phyloP scores from a whole-genome alignment of 352 stramenopile species.

The Aphanomyces euteiches region DNA sequence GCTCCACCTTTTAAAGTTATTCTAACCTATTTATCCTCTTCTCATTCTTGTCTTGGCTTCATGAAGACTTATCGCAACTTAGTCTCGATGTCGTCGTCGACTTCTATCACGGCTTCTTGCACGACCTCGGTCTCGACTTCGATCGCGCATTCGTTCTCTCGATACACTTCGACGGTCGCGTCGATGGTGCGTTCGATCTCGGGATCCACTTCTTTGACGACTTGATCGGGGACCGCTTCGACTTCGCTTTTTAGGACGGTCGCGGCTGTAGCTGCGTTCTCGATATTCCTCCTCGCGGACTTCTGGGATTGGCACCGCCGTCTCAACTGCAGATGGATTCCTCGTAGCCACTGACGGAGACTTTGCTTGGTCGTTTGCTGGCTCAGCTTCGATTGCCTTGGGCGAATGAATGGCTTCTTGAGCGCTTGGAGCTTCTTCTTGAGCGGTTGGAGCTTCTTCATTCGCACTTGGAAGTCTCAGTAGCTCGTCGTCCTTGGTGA shows the following conservation, averaged over 20 bases:
- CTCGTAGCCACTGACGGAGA: too few species aligned
- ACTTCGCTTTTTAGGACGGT: slow-evolving; percentile 15
- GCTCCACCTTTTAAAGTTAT: slow-evolving; percentile 5
- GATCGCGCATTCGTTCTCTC: neutral
- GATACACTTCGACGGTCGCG: slow-evolving; percentile 17
- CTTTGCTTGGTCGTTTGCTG: too few species aligned
- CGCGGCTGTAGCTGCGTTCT: too few species aligned
- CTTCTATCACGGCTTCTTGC: slow-evolving; percentile 1
- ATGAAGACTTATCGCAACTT: neutral
- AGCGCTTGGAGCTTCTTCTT: too few species aligned
- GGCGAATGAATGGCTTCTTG: too few species aligned
- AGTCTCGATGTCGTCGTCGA: neutral
- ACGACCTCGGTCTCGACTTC: slow-evolving; percentile 6
- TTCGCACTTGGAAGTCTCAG: neutral
- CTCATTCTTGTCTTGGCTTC: neutral
- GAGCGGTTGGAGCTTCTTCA: too few species aligned
- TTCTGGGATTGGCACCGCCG: too few species aligned
- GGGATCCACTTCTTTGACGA: slow-evolving; percentile 16
- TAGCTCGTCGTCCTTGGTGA: slow-evolving; percentile 29
- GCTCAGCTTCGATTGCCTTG: too few species aligned
- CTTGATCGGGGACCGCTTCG: slow-evolving; percentile 32
- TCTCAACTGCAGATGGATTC: too few species aligned
- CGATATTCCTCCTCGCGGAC: too few species aligned
- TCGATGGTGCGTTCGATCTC: neutral
- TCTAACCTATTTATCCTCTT: slow-evolving; percentile 1